Evolutionary conservation across 495 filamentous ascomycete genomes (phyloP), one percentile per base, ranked within the genome.

Genomic region (Trichoderma gamsii): DNA sequence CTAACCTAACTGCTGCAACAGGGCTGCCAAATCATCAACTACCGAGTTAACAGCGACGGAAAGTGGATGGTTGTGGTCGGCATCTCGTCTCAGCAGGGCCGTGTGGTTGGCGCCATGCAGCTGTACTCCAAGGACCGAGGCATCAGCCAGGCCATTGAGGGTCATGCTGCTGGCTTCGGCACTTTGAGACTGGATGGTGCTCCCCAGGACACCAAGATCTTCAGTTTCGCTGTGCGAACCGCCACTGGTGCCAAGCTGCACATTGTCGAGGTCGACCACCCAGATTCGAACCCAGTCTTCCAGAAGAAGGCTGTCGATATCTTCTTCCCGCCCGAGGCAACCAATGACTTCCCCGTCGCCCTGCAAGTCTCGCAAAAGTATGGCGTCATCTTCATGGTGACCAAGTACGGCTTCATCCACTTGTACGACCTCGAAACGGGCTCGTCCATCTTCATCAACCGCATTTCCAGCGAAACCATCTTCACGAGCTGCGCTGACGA

Each of bases 401-500:
- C 95, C 21, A 99, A 99, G 76, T 99, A 97, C 75, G 95, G 95
- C 52, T 99, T 98, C 80, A 98, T 99, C 71, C 95, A 99, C 78
- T 86, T 99, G 12, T 98, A 98, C 78, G 95, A 99, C 73, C 86
- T 99, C 59, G 95, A 98, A 81, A 94, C 91, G 7, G 95, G 91
- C 43, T 92, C 91, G n/a, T 95, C 92, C 75, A 94, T 99, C 75
- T 99, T 97, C 86, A 97, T 99, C 93, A 98, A 99, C 80, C 90
- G 95, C 65, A 99, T 99, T 73, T 99, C 95, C 25, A 96, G 92
- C 80, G 95, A 99, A 75, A 99, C 95, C 0, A 98, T 99, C 74
- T 99, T 99, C 80, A 93, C 93, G 18, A 97, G 93, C 15, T 88
- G 92, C 6, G 79, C 88, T 16, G 94, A 98, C 75, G 84, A 84